A percentile compares a stretch with the other conserved stretches of the same genome.
Evolutionary conservation across 2,329 filamentous ascomycete species (phyloP).

Genomic region (Diaporthe batatas): DNA sequence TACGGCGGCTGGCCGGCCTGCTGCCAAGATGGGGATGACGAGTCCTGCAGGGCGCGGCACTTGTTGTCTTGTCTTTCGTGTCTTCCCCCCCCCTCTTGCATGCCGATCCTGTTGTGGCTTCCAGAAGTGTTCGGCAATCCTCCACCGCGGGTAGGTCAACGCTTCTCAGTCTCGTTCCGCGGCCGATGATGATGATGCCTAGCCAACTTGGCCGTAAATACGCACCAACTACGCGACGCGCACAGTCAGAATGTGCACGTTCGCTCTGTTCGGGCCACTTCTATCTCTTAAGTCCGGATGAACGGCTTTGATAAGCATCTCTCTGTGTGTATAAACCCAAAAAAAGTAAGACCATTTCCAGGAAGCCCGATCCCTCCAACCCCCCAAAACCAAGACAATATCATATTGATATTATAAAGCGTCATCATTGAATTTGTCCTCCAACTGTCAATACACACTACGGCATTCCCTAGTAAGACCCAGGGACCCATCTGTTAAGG

Average conservation of each 20-base stretch:
- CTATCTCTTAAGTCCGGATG: constrained; percentile 8
- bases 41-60: constrained; percentile 15
- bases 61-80: neutral
- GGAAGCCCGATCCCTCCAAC: neutral
- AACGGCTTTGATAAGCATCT: neutral
- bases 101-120: neutral
- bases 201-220: constrained; percentile 24
- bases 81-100: neutral
- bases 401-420: constrained; percentile 17
- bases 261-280: neutral
- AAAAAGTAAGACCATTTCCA: constrained; percentile 2
- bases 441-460: neutral
- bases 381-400: neutral
- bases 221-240: constrained; percentile 23
- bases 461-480: neutral
- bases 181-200: neutral
- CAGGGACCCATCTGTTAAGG: neutral
- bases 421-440: neutral
- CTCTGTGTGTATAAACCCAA: constrained; percentile 29
- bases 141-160: neutral
- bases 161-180: neutral
- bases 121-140: neutral
- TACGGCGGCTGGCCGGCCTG: constrained; percentile 13
- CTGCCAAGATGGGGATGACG: constrained; percentile 27
- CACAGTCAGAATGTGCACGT: neutral